These are phyloP conservation scores for Osmanthus fragrans DNA, from an alignment of 257 asterid genomes.

Conservation along the genomic window DNA sequence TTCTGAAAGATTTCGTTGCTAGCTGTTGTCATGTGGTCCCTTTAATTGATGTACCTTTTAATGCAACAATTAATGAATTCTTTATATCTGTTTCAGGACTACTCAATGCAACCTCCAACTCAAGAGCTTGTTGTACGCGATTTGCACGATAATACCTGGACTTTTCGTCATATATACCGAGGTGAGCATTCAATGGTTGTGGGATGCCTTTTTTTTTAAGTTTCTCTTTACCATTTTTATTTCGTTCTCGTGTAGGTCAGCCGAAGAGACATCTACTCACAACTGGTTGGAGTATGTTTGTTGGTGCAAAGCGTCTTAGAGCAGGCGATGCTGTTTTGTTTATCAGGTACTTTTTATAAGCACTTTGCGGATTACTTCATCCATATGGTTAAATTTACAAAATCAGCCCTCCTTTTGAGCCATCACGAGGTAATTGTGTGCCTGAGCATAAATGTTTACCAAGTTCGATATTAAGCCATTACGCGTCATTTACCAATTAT, in stretches of 20 bases:
- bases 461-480: not conserved
- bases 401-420: not conserved
- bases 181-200: slow-evolving; percentile 41
- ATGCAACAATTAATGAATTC: not conserved
- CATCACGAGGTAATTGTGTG: not conserved
- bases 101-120: slow-evolving; percentile 91
- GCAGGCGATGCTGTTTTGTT: slow-evolving; percentile 95
- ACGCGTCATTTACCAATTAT: too few species aligned
- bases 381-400: not conserved
- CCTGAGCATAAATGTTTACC: not conserved
- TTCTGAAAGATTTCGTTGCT: slow-evolving; percentile 3
- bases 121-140: slow-evolving; percentile 96
- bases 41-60: not conserved
- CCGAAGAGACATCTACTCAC: slow-evolving; percentile 95
- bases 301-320: slow-evolving; percentile 89
- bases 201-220: not conserved
- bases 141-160: slow-evolving; percentile 89
- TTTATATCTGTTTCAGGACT: slow-evolving; percentile 51
- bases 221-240: not conserved
- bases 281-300: slow-evolving; percentile 99
- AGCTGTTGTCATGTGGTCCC: not conserved
- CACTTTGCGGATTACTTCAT: not conserved
- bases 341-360: slow-evolving; percentile 58
- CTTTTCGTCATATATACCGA: slow-evolving; percentile 92
- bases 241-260: slow-evolving; percentile 62